phyloP scores from a whole-genome alignment of 495 filamentous ascomycete genomes.

The Pyronema domesticum region DNA sequence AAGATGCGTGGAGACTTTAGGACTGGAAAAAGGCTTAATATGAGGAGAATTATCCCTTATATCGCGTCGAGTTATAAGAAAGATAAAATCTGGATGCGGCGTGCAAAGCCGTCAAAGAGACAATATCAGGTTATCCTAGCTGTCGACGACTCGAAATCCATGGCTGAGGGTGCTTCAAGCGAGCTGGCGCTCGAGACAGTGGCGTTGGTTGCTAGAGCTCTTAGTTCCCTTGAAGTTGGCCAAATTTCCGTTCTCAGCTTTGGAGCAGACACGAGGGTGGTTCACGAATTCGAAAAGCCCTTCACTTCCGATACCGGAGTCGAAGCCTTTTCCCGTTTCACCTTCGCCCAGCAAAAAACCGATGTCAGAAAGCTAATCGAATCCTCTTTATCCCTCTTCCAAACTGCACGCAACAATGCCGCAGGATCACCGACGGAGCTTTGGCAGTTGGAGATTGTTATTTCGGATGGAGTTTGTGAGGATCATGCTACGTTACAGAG shows the following conservation, averaged over 20 bases:
- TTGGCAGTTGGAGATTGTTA: slow-evolving; percentile 90
- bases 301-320: slow-evolving; percentile 72
- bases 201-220: slow-evolving; percentile 64
- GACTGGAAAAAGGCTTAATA: slow-evolving; percentile 94
- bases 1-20: slow-evolving; percentile 95
- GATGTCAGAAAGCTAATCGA: slow-evolving; percentile 64
- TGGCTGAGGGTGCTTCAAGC: slow-evolving; percentile 37
- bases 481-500: slow-evolving; percentile 68
- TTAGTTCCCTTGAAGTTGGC: slow-evolving; percentile 84
- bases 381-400: slow-evolving; percentile 63
- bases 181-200: slow-evolving; percentile 85
- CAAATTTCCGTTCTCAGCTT: slow-evolving; percentile 81
- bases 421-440: slow-evolving; percentile 47
- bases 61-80: slow-evolving; percentile 94
- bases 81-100: slow-evolving; percentile 99
- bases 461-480: slow-evolving; percentile 84
- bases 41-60: slow-evolving; percentile 97
- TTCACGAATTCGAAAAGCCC: slow-evolving; percentile 70
- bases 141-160: slow-evolving; percentile 85
- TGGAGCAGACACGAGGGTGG: slow-evolving; percentile 66
- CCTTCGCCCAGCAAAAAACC: slow-evolving; percentile 67
- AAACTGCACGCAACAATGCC: slow-evolving; percentile 36
- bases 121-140: slow-evolving; percentile 94
- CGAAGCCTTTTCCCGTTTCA: slow-evolving; percentile 65
- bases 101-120: slow-evolving; percentile 75